Percentiles rank a stretch among this genome's conserved stretches.
Evolutionary conservation across 2,329 filamentous ascomycete genomes (phyloP).

Genomic region (Beauveria scarabaeidicola): DNA sequence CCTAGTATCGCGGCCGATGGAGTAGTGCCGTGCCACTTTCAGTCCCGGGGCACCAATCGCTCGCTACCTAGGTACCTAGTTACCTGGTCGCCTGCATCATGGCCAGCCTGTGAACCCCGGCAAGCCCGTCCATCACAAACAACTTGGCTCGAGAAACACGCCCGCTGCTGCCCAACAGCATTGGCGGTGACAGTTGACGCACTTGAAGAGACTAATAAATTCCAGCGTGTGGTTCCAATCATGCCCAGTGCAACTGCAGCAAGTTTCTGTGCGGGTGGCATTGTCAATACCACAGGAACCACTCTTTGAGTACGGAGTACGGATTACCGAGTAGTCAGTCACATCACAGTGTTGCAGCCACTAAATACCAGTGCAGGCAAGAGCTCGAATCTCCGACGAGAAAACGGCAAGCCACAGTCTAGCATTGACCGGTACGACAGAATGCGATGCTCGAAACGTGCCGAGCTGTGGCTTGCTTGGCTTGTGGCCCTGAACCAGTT

Average conservation of each 20-base stretch:
- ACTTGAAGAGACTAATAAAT: not conserved
- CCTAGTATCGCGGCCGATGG: not conserved
- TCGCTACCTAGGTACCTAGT: too few relatives aligned
- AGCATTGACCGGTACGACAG: not conserved
- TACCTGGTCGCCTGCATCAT: not conserved
- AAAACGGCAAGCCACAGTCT: not conserved
- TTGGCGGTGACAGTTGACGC: not conserved
- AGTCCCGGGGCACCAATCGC: not conserved
- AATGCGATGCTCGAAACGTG: constrained; percentile 1
- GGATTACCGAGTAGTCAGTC: too few relatives aligned
- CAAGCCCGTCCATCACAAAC: not conserved
- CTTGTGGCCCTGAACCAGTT: not conserved
- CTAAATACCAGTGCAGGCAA: not conserved
- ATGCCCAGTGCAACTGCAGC: not conserved
- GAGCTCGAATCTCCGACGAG: not conserved
- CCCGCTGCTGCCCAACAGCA: not conserved
- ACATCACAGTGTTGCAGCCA: not conserved
- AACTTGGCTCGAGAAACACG: not conserved
- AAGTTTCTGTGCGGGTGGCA: not conserved
- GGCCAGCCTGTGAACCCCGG: constrained; percentile 1
- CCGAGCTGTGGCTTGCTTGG: not conserved
- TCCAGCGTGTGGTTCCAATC: not conserved
- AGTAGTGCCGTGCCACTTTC: not conserved
- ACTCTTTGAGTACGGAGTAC: not conserved
- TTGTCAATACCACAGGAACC: not conserved